Conservation (phyloP, 2,329 filamentous ascomycete species). For the Trichoderma arundinaceum region DNA sequence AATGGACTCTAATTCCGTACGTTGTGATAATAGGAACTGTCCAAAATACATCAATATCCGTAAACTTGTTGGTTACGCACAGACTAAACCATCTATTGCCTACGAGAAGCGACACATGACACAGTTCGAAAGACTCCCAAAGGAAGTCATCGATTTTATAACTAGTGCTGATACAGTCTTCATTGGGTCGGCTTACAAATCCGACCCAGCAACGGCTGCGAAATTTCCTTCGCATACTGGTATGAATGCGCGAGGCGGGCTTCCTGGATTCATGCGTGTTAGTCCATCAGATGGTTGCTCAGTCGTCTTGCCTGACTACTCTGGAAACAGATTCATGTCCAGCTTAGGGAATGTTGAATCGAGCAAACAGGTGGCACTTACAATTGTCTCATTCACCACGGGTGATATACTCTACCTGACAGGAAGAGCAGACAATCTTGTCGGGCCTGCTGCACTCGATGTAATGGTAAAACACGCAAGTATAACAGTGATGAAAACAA, state of each 20-base stretch:
- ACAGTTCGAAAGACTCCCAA: constrained; percentile 22
- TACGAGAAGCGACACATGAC: constrained; percentile 20
- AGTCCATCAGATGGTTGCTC: constrained; percentile 25
- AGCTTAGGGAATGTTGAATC: constrained; percentile 26
- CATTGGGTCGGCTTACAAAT: constrained; percentile 20
- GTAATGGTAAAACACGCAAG: constrained; percentile 28
- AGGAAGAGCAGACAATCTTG: constrained; percentile 13
- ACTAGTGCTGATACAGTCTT: constrained; percentile 28
- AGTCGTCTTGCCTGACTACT: constrained; percentile 25
- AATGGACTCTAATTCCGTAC: not conserved
- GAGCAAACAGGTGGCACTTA: constrained; percentile 18
- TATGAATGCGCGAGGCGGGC: constrained; percentile 24
- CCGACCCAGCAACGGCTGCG: constrained; percentile 1
- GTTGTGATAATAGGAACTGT: constrained; percentile 11
- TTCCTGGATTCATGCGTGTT: constrained; percentile 27
- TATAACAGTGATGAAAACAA: constrained; percentile 27
- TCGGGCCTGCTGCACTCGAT: constrained; percentile 14
- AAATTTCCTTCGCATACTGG: constrained; percentile 21
- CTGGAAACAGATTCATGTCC: constrained; percentile 29
- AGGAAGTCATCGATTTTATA: constrained; percentile 25
- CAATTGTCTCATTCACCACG: constrained; percentile 27
- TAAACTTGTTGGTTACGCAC: not conserved
- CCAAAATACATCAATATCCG: constrained; percentile 30
- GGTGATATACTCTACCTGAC: constrained; percentile 26
- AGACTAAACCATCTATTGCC: constrained; percentile 15